Evolutionary conservation across 805 yeast species (phyloP), one percentile per base, ranked within the genome.

Genomic region (Ogataea henricii): DNA sequence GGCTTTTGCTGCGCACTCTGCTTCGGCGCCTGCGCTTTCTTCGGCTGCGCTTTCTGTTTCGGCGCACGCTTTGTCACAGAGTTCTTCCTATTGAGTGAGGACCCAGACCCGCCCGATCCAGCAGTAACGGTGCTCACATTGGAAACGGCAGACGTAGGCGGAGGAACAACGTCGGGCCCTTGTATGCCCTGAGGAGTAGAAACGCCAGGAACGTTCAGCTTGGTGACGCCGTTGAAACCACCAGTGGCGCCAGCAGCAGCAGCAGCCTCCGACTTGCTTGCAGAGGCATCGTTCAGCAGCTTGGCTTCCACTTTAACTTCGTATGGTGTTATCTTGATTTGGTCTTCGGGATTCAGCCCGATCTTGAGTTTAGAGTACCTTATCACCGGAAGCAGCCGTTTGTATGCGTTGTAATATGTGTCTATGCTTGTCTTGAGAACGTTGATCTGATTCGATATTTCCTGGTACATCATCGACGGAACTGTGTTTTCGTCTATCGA

Each of bases 331-430:
- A 66, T 52, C 46, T 58, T 63, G n/a, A 72, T 67, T n/a, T 66
- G 62, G 10, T 67, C 72, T 53, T 77, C 81, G 3, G 75, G 81
- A 35, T 73, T 78, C 47, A 75, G 70, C 0, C 82, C 82, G 41
- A 73, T 63, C 49, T 74, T 76, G 26, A 74, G 69, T 57, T 78
- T 81, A 1, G 82, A 69, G 51, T 76, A 68, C 52, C 78, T 69
- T 36, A 79, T 74, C 35, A 79, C 69, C 3, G 84, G 83, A 2
- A 77, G 60, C 14, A 79, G 61, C 47, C 72, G 64, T 43, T 70
- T 74, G 57, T 77, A 79, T 43, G 73, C 67, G 5, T 55, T 63
- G 51, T 74, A 69, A 49, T 77, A 78, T 3, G 68, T 70, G 25
- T 69, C 68, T 37, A 78, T 73, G 45, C 69, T 65, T 12, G 47